Percentiles rank a stretch among this genome's conserved stretches.
Conservation (phyloP, 1,284 basidiomycete species). For the Irpex sp. region DNA sequence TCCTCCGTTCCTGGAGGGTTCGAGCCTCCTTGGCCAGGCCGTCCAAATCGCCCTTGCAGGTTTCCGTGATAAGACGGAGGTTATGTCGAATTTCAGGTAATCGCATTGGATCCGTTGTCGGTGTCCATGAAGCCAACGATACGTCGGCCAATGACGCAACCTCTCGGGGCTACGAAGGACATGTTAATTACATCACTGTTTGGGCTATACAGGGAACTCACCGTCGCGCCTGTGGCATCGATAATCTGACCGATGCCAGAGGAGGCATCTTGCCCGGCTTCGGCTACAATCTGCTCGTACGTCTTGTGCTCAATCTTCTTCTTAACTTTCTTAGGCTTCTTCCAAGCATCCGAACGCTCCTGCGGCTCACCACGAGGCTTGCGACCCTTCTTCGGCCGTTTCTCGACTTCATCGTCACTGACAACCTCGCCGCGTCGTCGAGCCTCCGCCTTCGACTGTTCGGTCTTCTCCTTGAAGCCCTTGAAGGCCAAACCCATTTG, state of each 20-base stretch:
- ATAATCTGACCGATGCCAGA: slow-evolving; percentile 78
- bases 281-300: slow-evolving; percentile 89
- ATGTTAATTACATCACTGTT: slow-evolving; percentile 9
- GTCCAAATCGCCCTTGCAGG: slow-evolving; percentile 78
- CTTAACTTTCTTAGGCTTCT: slow-evolving; percentile 79
- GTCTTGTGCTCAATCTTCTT: slow-evolving; percentile 87
- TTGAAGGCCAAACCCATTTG: slow-evolving; percentile 83
- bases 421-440: slow-evolving; percentile 65
- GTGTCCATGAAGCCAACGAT: slow-evolving; percentile 76
- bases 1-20: slow-evolving; percentile 72
- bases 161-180: slow-evolving; percentile 58
- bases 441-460: slow-evolving; percentile 83
- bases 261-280: slow-evolving; percentile 59
- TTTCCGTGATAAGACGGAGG: slow-evolving; percentile 78
- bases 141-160: slow-evolving; percentile 79
- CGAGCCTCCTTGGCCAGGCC: slow-evolving; percentile 88
- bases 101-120: slow-evolving; percentile 76
- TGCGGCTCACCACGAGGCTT: slow-evolving; percentile 37
- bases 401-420: slow-evolving; percentile 70
- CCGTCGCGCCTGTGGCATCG: slow-evolving; percentile 90
- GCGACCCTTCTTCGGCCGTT: slow-evolving; percentile 37
- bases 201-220: slow-evolving; percentile 32
- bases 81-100: slow-evolving; percentile 97
- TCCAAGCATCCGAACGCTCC: slow-evolving; percentile 69
- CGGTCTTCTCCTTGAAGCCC: slow-evolving; percentile 84